Conservation (phyloP, 2,329 filamentous ascomycete genomes). For the Aspergillus pseudoterreus region DNA sequence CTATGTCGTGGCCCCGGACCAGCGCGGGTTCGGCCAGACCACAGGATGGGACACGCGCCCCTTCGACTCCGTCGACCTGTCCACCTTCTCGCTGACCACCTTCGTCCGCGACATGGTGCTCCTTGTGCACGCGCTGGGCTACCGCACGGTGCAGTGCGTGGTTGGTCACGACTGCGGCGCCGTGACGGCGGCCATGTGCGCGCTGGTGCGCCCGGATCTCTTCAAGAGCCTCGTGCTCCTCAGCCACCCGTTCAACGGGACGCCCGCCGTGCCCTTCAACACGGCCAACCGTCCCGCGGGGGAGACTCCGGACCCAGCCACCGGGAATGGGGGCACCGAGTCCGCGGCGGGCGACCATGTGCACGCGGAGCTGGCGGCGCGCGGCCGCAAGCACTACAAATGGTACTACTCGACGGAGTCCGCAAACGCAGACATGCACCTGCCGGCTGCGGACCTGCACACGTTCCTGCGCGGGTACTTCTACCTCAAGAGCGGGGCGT, state of each 20-base stretch:
- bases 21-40: slow-evolving; percentile 65
- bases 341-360: slow-evolving; percentile 42
- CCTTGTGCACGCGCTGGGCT: slow-evolving; percentile 59
- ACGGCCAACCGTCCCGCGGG: slow-evolving; percentile 22
- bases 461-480: slow-evolving; percentile 64
- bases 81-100: slow-evolving; percentile 55
- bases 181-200: slow-evolving; percentile 56
- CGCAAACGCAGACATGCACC: slow-evolving; percentile 36
- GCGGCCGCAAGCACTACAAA: slow-evolving; percentile 66
- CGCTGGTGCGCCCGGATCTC: slow-evolving; percentile 61
- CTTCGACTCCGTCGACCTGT: slow-evolving; percentile 53
- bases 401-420: slow-evolving; percentile 49
- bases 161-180: slow-evolving; percentile 67
- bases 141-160: slow-evolving; percentile 55
- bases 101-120: slow-evolving; percentile 61
- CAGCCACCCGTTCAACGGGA: slow-evolving; percentile 61
- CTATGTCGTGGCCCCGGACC: slow-evolving; percentile 64
- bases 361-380: slow-evolving; percentile 52
- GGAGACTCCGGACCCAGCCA: slow-evolving; percentile 2
- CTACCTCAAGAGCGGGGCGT: slow-evolving; percentile 63
- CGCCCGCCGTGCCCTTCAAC: slow-evolving; percentile 49
- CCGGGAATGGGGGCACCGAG: slow-evolving; percentile 6
- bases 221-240: slow-evolving; percentile 61
- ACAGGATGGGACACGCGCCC: slow-evolving; percentile 54
- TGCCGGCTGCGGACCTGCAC: slow-evolving; percentile 49